A percentile compares a stretch with the other conserved stretches of the same genome.
Evolutionary conservation across 2,329 filamentous ascomycete species (phyloP).

Genomic region (Penicillium sp.): DNA sequence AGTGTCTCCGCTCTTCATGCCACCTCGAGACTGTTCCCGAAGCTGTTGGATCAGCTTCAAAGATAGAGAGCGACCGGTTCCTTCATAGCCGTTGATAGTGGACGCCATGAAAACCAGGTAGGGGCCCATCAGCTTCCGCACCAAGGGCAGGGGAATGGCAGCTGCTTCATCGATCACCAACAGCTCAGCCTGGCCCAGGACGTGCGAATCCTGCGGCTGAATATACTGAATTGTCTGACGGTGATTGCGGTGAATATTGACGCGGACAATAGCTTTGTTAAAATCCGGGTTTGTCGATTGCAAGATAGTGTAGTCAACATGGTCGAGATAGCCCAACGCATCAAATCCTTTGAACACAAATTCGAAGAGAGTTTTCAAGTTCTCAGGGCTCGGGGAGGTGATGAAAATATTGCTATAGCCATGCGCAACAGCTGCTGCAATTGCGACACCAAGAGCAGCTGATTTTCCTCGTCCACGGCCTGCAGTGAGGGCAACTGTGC

Average conservation of each 20-base stretch:
- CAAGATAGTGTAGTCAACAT: constrained; percentile 95
- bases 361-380: constrained; percentile 96
- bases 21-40: constrained; percentile 79
- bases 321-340: constrained; percentile 86
- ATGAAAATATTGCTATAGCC: constrained; percentile 99
- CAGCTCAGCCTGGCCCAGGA: constrained; percentile 89
- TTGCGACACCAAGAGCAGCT: constrained; percentile 87
- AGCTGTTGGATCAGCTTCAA: constrained; percentile 96
- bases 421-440: constrained; percentile 89
- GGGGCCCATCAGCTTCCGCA: constrained; percentile 90
- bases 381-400: constrained; percentile 94
- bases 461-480: constrained; percentile 96
- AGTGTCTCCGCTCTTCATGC: constrained; percentile 56
- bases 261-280: constrained; percentile 96
- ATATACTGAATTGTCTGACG: constrained; percentile 99
- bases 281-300: constrained; percentile 98
- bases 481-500: constrained; percentile 89
- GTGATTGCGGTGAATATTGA: constrained; percentile 92
- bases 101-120: constrained; percentile 99
- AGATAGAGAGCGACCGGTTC: constrained; percentile 89
- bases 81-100: constrained; percentile 98
- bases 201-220: constrained; percentile 90
- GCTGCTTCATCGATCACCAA: constrained; percentile 97
- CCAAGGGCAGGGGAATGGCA: constrained; percentile 88
- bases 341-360: constrained; percentile 99